phyloP scores from a whole-genome alignment of 148 eudicot species.

The Heliosperma pusillum region DNA sequence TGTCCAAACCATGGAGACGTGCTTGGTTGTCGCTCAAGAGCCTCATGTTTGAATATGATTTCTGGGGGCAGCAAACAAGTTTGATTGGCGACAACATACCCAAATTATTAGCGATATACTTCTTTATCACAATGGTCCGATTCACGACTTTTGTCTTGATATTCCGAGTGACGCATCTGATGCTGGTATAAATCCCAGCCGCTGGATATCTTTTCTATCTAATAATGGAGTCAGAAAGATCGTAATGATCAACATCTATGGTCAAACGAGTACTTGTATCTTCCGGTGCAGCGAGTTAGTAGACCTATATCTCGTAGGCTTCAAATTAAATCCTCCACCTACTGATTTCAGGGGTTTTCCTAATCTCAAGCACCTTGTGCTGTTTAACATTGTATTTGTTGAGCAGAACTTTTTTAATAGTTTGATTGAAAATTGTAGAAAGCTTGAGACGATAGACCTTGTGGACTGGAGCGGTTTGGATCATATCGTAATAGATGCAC shows the following conservation, averaged over 20 bases:
- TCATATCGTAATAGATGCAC: constrained; percentile 13
- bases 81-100: not conserved
- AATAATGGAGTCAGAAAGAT: not conserved
- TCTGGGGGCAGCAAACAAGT: not conserved
- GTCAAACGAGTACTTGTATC: not conserved
- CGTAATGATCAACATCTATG: not conserved
- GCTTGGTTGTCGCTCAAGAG: not conserved
- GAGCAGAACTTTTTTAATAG: not conserved
- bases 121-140: constrained; percentile 23
- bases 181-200: not conserved
- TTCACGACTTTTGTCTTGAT: constrained; percentile 15
- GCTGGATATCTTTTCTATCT: not conserved
- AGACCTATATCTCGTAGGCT: not conserved
- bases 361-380: not conserved
- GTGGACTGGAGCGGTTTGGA: constrained; percentile 6
- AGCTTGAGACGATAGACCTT: constrained; percentile 17
- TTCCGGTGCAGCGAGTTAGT: not conserved
- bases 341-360: not conserved
- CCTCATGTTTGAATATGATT: not conserved
- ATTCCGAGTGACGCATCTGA: not conserved
- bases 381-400: not conserved
- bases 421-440: constrained; percentile 18
- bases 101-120: constrained; percentile 27
- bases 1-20: constrained; percentile 8
- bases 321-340: not conserved